phyloP scores from a whole-genome alignment of 306 rosid genomes.

The Acacia crassicarpa region DNA sequence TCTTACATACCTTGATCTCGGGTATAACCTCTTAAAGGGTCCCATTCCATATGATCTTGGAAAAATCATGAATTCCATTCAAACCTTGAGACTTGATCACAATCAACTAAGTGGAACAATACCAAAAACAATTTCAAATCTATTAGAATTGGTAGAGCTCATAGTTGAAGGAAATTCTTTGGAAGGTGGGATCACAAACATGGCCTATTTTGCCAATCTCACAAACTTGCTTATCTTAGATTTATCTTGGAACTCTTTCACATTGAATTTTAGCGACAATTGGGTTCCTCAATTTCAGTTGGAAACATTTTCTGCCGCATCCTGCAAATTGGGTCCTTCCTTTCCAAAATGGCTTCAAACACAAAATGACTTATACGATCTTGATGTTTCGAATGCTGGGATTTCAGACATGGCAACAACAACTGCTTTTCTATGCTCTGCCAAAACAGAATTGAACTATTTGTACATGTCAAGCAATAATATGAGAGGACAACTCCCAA shows the following conservation, averaged over 20 bases:
- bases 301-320: too few species aligned
- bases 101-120: neutral
- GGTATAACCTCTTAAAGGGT: neutral
- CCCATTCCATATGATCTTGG: neutral
- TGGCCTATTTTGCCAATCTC: neutral
- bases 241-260: neutral
- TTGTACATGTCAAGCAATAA: neutral
- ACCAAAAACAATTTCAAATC: neutral
- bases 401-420: neutral
- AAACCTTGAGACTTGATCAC: rapidly evolving
- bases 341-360: slow-evolving; percentile 32
- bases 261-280: neutral
- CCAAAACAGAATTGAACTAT: too few species aligned
- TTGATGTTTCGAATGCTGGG: neutral
- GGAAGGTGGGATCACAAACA: neutral
- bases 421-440: neutral
- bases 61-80: neutral
- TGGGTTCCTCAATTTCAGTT: slow-evolving; percentile 37
- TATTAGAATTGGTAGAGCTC: neutral
- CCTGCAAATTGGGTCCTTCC: neutral
- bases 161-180: neutral
- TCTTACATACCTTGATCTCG: neutral
- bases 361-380: neutral
- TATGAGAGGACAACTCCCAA: neutral
- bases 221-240: neutral